These are phyloP conservation scores for Jasminum sambac DNA, from an alignment of 257 asterid genomes.

Conservation along the genomic window DNA sequence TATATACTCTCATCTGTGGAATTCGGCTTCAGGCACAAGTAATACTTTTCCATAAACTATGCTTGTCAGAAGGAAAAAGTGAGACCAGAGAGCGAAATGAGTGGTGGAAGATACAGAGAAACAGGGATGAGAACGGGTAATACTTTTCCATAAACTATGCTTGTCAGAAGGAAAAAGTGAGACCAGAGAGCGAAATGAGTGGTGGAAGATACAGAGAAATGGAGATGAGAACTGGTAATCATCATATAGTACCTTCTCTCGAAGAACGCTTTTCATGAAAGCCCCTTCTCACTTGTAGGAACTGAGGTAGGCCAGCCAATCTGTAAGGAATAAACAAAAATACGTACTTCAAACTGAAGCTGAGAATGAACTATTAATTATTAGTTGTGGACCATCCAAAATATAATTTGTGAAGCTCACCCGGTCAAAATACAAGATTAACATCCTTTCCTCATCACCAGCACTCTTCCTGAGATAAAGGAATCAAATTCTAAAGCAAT, in stretches of 20 bases:
- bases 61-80: background rate
- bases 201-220: background rate
- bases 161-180: background rate
- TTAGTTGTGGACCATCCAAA: background rate
- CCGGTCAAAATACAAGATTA: slow-evolving; percentile 76
- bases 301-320: slow-evolving; percentile 98
- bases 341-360: slow-evolving; percentile 13
- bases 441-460: slow-evolving; percentile 94
- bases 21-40: background rate
- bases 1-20: background rate
- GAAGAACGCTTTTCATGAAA: slow-evolving; percentile 71
- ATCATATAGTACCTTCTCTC: slow-evolving; percentile 61
- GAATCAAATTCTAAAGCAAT: slow-evolving; percentile 7
- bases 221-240: slow-evolving; percentile 1
- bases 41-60: background rate
- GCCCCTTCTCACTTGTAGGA: slow-evolving; percentile 81
- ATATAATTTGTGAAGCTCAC: slow-evolving; percentile 44
- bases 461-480: slow-evolving; percentile 65
- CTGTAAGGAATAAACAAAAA: slow-evolving; percentile 41
- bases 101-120: background rate
- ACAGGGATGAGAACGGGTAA: background rate
- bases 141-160: too few relatives aligned
- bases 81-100: background rate
- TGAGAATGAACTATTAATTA: slow-evolving; percentile 3
- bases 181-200: background rate